Conservation (phyloP, 495 filamentous ascomycete species). For the Aspergillus sparsus region DNA sequence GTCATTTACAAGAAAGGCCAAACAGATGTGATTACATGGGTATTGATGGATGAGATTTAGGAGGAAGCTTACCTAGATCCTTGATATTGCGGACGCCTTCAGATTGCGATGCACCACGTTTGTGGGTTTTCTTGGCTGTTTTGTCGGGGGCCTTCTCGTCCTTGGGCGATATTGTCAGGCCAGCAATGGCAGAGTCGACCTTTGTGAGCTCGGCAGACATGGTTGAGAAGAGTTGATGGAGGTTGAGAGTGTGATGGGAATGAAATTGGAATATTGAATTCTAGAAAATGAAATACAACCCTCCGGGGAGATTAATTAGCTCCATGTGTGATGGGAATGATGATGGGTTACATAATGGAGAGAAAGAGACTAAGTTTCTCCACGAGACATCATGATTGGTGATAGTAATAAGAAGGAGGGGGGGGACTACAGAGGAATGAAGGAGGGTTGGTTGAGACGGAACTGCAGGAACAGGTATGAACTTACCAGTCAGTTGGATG, state of each 20-base stretch:
- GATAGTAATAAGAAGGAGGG: background rate
- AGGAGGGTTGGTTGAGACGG: constrained; percentile 19
- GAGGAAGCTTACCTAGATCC: constrained; percentile 69
- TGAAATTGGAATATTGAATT: background rate
- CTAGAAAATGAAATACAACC: background rate
- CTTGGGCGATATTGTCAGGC: constrained; percentile 65
- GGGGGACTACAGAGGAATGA: background rate
- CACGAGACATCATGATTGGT: constrained; percentile 5
- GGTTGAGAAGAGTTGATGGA: constrained; percentile 28
- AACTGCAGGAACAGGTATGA: constrained; percentile 24
- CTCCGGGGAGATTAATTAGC: constrained; percentile 1
- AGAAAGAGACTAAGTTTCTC: background rate
- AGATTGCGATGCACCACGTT: constrained; percentile 65
- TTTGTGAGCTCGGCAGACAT: constrained; percentile 76
- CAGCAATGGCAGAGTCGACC: constrained; percentile 84
- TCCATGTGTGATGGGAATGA: background rate
- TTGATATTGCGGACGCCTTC: constrained; percentile 77
- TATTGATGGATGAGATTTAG: constrained; percentile 2
- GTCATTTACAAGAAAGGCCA: too few relatives aligned
- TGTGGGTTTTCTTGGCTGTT: constrained; percentile 55
- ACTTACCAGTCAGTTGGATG: constrained; percentile 24
- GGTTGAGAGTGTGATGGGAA: constrained; percentile 12
- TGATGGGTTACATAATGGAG: background rate
- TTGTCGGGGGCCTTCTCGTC: constrained; percentile 55
- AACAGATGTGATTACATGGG: background rate